Evolutionary conservation across 768 basidiomycete genomes (phyloP).

Genomic region (Lentinula detonsa): DNA sequence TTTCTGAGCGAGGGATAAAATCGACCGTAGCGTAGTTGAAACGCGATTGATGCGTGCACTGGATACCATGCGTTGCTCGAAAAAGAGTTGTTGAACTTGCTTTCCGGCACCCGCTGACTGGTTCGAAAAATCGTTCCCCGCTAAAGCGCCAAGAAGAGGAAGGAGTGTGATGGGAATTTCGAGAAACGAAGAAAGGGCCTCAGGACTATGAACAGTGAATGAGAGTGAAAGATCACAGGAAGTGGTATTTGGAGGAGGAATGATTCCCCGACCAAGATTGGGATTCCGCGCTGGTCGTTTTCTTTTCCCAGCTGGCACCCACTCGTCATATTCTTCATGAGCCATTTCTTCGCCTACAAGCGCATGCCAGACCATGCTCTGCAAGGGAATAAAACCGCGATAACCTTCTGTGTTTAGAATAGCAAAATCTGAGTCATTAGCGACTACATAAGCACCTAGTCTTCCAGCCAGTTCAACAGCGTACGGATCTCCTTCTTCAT

Average conservation of each 20-base stretch:
- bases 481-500: conserved; percentile 79
- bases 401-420: conserved; percentile 74
- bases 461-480: conserved; percentile 79
- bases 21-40: conserved; percentile 48
- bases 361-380: conserved; percentile 67
- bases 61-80: conserved; percentile 50
- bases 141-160: conserved; percentile 70
- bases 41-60: conserved; percentile 64
- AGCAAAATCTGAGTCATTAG: conserved; percentile 80
- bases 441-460: conserved; percentile 67
- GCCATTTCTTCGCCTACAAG: conserved; percentile 19
- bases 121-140: conserved; percentile 77
- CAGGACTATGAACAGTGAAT: conserved; percentile 55
- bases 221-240: conserved; percentile 40
- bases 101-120: conserved; percentile 18
- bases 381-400: conserved; percentile 69
- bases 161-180: conserved; percentile 65
- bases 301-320: conserved; percentile 45
- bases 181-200: conserved; percentile 55
- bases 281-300: conserved; percentile 24
- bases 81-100: conserved; percentile 57
- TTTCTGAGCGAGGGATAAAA: conserved; percentile 43
- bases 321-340: conserved; percentile 26
- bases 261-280: conserved; percentile 29
- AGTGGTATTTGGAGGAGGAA: conserved; percentile 45